Base-by-base conservation (phyloP, 805 yeast species). In the Hanseniaspora clermontiae region DNA sequence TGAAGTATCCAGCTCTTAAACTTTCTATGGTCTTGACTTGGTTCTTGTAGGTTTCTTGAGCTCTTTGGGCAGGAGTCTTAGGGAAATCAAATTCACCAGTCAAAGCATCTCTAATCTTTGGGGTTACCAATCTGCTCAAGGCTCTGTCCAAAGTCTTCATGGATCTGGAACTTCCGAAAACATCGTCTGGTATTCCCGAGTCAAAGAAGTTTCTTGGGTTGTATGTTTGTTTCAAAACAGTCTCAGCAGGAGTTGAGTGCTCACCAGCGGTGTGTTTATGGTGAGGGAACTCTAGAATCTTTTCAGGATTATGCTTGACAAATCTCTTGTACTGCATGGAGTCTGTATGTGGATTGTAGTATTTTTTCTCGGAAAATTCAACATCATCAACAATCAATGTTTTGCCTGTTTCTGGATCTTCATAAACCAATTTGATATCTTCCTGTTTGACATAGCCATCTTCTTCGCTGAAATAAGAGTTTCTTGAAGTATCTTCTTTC, bases 231-330 rank as follows among this genome's bases (percentile, higher is more conserved):
- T 81, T 86, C 59, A 81, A 78, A 2, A 79, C 88, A 1, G 72
- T 69, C 10, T 73, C 78, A 32, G 77, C 76, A 6, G 69, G 66
- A 1, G 95, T 86, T 3, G 82, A 78, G 60, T 79, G 72, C 34
- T 66, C 70, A 51, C 81, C 82, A 61, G 82, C 88, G 60, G 78
- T 78, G 0, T 68, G 61, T 8, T 66, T 61, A 24, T 67, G 67
- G 37, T 75, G 80, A 40, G 96, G 96, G 95, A 95, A 91, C 55
- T 97, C 97, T 27, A 81, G 78, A 54, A 87, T 72, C 53, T 80
- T 77, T 43, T 77, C 79, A 10, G 57, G 57, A 62, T 84, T 82
- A 61, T 85, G 82, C 60, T 77, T 78, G 29, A 90, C 87, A 62
- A 80, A 79, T 69, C 97, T 80, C 58, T 79, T 79, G 34, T 95